phyloP scores from a whole-genome alignment of 768 basidiomycete genomes.

The Kwoniella pini region DNA sequence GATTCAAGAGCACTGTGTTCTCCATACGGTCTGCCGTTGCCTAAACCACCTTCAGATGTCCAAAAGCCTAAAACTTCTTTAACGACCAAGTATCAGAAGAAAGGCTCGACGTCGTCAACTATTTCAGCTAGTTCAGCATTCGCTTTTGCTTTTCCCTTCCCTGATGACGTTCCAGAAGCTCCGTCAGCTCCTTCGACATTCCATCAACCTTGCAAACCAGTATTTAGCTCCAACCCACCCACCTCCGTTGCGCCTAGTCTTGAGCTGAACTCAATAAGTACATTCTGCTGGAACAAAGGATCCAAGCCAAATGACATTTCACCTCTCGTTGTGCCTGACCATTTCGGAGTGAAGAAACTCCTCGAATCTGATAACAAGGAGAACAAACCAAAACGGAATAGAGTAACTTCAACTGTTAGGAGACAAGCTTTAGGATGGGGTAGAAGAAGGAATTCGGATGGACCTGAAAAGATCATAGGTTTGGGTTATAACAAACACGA shows the following conservation, averaged over 20 bases:
- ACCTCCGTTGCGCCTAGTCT: background rate
- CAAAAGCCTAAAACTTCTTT: constrained; percentile 27
- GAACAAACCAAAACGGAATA: constrained; percentile 15
- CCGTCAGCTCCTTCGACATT: constrained; percentile 8
- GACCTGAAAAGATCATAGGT: constrained; percentile 21
- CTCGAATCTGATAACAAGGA: constrained; percentile 10
- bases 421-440: constrained; percentile 46
- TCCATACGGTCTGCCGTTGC: constrained; percentile 41
- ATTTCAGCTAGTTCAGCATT: constrained; percentile 13
- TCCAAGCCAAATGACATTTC: background rate
- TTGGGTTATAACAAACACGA: background rate
- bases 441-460: constrained; percentile 36
- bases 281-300: background rate
- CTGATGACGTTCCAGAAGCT: constrained; percentile 17
- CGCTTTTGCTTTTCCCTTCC: constrained; percentile 17
- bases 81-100: constrained; percentile 45
- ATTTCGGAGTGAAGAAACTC: constrained; percentile 19
- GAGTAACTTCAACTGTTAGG: constrained; percentile 36
- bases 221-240: background rate
- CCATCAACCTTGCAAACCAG: background rate
- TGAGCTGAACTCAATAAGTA: too few relatives aligned
- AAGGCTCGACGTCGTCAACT: constrained; percentile 35
- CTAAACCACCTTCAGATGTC: constrained; percentile 1
- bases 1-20: constrained; percentile 28
- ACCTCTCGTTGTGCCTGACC: constrained; percentile 12